Conservation (phyloP, 768 basidiomycete genomes). For the Amanita pseudoporphyria region DNA sequence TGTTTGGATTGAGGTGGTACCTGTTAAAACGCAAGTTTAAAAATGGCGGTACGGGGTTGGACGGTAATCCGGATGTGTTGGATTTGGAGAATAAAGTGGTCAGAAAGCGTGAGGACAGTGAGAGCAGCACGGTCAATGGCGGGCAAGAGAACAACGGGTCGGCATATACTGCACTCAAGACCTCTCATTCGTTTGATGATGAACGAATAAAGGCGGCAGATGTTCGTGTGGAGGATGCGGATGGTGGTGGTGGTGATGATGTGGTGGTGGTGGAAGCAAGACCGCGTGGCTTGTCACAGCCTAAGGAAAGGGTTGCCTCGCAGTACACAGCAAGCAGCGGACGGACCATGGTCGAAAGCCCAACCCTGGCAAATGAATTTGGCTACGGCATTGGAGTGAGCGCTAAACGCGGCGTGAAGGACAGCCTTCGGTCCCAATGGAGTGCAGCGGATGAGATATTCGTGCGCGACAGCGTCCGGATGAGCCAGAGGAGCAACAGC, state of each 20-base stretch:
- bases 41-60: constrained; percentile 9
- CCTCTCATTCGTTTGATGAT: constrained; percentile 1
- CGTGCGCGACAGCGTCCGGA: no score
- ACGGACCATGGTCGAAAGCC: neutral
- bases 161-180: neutral
- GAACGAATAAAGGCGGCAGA: neutral
- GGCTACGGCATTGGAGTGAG: no score
- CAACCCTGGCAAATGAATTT: constrained; percentile 1
- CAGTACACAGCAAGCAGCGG: constrained; percentile 6
- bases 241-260: neutral
- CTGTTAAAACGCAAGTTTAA: constrained; percentile 18
- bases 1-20: constrained; percentile 50
- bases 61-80: neutral
- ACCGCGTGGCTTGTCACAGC: no score
- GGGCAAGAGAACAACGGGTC: neutral
- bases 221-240: no score
- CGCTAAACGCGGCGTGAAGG: no score
- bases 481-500: neutral
- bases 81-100: neutral
- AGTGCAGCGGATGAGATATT: no score
- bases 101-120: neutral
- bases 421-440: no score
- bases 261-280: no score
- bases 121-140: neutral
- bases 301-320: neutral